Percentiles rank a stretch among this genome's conserved stretches.
Evolutionary conservation across 805 yeast genomes (phyloP).

Genomic region (Wickerhamomyces sydowiorum): DNA sequence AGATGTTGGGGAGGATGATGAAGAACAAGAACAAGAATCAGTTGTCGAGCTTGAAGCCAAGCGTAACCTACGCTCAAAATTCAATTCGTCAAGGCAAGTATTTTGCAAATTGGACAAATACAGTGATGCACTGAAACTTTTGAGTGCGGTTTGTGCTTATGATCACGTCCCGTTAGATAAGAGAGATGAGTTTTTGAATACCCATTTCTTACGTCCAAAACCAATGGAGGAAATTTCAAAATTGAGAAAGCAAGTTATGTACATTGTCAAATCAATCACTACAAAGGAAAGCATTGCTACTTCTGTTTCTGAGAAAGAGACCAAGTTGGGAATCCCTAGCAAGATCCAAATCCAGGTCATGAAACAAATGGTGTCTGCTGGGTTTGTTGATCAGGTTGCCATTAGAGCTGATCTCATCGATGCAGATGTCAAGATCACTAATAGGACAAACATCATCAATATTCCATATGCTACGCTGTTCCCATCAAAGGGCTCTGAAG

Average conservation of each 20-base stretch:
- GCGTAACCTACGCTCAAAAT: slow-evolving; percentile 43
- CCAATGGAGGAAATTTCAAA: slow-evolving; percentile 81
- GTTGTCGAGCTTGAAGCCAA: slow-evolving; percentile 26
- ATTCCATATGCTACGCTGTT: slow-evolving; percentile 63
- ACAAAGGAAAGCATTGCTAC: slow-evolving; percentile 55
- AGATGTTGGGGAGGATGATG: slow-evolving; percentile 24
- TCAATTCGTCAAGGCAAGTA: slow-evolving; percentile 48
- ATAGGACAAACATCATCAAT: slow-evolving; percentile 48
- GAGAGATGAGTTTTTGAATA: slow-evolving; percentile 42
- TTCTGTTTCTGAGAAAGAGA: slow-evolving; percentile 32
- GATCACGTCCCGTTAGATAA: slow-evolving; percentile 60
- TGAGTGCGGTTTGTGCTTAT: slow-evolving; percentile 83
- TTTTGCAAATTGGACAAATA: slow-evolving; percentile 65
- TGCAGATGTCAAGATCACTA: slow-evolving; percentile 53
- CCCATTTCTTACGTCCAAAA: slow-evolving; percentile 70
- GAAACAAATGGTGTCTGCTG: slow-evolving; percentile 90
- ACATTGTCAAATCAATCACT: slow-evolving; percentile 65
- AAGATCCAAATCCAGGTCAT: slow-evolving; percentile 66
- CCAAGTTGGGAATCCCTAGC: slow-evolving; percentile 62
- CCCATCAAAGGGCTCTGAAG: slow-evolving; percentile 25
- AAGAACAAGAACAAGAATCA: slow-evolving; percentile 29
- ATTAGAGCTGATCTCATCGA: slow-evolving; percentile 73
- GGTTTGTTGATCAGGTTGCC: slow-evolving; percentile 88
- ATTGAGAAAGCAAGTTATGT: slow-evolving; percentile 71
- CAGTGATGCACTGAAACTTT: slow-evolving; percentile 68